phyloP scores from a whole-genome alignment of 2,329 filamentous ascomycete genomes.

The Xylariaceae sp. region DNA sequence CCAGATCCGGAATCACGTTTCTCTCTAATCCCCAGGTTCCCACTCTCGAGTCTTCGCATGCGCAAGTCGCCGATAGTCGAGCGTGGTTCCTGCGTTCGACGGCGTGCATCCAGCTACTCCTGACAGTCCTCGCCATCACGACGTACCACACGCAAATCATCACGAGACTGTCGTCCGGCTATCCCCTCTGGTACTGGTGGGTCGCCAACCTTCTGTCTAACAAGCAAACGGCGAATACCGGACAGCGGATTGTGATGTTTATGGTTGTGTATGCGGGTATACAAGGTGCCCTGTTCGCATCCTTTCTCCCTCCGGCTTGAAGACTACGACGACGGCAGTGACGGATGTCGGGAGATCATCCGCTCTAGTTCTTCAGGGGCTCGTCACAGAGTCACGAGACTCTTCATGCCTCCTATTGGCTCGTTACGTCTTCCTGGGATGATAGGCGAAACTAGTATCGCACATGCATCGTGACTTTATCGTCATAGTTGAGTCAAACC shows the following conservation, averaged over 20 bases:
- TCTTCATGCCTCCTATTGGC: background rate
- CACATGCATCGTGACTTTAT: background rate
- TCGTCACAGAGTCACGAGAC: background rate
- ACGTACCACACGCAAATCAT: constrained; percentile 94
- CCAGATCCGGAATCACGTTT: constrained; percentile 51
- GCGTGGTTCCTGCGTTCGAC: constrained; percentile 47
- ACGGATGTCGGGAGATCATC: background rate
- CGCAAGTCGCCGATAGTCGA: constrained; percentile 1
- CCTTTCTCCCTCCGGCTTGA: constrained; percentile 84
- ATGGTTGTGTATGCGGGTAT: constrained; percentile 79
- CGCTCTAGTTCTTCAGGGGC: no score
- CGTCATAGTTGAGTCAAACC: background rate
- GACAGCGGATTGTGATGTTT: constrained; percentile 49
- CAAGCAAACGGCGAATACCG: constrained; percentile 29
- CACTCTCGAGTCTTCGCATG: background rate
- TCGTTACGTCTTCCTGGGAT: background rate
- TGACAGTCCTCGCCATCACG: constrained; percentile 67
- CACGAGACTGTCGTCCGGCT: constrained; percentile 80
- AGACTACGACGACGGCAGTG: background rate
- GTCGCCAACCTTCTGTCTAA: constrained; percentile 50
- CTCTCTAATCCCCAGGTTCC: constrained; percentile 19
- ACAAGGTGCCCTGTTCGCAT: constrained; percentile 79
- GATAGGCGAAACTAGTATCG: no score
- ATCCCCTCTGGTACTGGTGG: constrained; percentile 85
- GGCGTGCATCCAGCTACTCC: constrained; percentile 65